Evolutionary conservation across 208 protist species (phyloP).

Genomic region (Crithidia sp.): DNA sequence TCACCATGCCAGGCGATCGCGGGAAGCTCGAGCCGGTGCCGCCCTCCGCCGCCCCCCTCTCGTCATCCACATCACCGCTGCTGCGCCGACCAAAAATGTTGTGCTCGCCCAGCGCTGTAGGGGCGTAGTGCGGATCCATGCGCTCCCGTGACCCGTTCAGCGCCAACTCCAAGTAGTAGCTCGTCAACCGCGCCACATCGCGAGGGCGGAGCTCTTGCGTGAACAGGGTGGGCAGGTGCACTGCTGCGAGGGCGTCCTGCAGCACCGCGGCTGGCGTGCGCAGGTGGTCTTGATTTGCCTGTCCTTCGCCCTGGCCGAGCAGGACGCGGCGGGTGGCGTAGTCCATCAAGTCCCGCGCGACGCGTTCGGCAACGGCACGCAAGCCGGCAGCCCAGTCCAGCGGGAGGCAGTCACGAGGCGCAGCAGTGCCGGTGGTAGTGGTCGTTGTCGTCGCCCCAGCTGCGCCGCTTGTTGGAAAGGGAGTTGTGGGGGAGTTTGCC

Average conservation of each 20-base stretch:
- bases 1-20: too few relatives aligned
- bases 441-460: neutral
- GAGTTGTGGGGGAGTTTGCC: neutral
- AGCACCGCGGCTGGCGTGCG: conserved; percentile 18
- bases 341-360: conserved; percentile 49
- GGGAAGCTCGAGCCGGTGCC: too few relatives aligned
- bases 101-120: conserved; percentile 29
- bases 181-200: conserved; percentile 27
- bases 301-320: conserved; percentile 27
- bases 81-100: conserved; percentile 36
- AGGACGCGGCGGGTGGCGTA: conserved; percentile 31
- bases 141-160: conserved; percentile 27
- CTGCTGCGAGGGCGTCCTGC: conserved; percentile 13
- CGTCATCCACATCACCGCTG: conserved; percentile 10
- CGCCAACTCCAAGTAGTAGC: conserved; percentile 37
- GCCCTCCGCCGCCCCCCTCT: too few relatives aligned
- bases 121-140: conserved; percentile 27
- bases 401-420: conserved; percentile 13
- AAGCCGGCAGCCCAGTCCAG: conserved; percentile 50
- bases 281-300: conserved; percentile 28
- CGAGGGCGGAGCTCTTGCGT: conserved; percentile 25
- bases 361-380: conserved; percentile 54
- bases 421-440: too few relatives aligned
- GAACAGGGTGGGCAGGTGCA: conserved; percentile 17
- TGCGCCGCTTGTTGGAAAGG: too few relatives aligned